Evolutionary conservation across 1,139 yeast species (phyloP).

Genomic region (Taphrina wiesneri): DNA sequence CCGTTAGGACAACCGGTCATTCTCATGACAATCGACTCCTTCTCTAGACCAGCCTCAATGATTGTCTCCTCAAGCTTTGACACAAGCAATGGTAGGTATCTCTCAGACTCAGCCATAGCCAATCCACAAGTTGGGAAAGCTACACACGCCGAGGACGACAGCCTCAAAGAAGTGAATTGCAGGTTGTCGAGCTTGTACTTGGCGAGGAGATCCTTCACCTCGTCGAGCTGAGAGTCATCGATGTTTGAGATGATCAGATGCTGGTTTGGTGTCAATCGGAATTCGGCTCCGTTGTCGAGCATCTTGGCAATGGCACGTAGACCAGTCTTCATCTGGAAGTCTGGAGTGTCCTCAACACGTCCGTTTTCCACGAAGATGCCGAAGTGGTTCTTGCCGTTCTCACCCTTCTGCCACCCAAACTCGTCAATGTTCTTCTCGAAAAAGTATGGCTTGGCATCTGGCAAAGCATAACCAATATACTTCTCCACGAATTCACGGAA

Average conservation of each 20-base stretch:
- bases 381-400: slow-evolving; percentile 80
- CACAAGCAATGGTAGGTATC: slow-evolving; percentile 83
- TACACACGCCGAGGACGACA: slow-evolving; percentile 94
- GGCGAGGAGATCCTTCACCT: slow-evolving; percentile 63
- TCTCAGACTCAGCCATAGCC: slow-evolving; percentile 98
- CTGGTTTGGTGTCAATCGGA: slow-evolving; percentile 94
- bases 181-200: slow-evolving; percentile 82
- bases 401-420: slow-evolving; percentile 91
- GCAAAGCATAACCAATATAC: slow-evolving; percentile 73
- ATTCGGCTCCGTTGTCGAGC: slow-evolving; percentile 56
- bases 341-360: slow-evolving; percentile 90
- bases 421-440: slow-evolving; percentile 86
- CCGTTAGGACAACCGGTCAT: slow-evolving; percentile 99
- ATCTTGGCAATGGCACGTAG: slow-evolving; percentile 73
- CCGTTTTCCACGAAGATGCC: slow-evolving; percentile 96
- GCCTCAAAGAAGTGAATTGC: slow-evolving; percentile 76
- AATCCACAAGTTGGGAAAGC: slow-evolving; percentile 99
- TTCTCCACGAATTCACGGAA: slow-evolving; percentile 82
- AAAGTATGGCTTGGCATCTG: slow-evolving; percentile 66
- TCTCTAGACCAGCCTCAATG: slow-evolving; percentile 91
- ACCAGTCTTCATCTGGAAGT: slow-evolving; percentile 86
- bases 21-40: slow-evolving; percentile 93
- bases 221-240: slow-evolving; percentile 64
- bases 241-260: slow-evolving; percentile 78
- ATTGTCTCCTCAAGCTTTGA: slow-evolving; percentile 77